phyloP scores from a whole-genome alignment of 1,284 basidiomycete genomes.

The Mycena citricolor region DNA sequence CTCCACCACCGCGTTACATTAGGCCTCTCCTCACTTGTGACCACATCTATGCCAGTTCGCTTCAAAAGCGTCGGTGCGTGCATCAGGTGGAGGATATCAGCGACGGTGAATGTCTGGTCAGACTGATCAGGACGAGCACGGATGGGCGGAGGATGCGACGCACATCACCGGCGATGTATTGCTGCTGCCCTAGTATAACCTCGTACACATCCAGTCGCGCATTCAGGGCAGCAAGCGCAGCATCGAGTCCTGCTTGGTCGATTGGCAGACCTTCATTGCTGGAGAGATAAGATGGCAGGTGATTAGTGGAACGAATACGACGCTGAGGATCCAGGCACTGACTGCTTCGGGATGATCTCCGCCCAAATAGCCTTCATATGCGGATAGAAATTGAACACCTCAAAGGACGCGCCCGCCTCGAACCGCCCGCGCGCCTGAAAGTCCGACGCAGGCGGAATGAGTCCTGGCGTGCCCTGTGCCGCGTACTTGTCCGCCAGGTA shows the following conservation, averaged over 20 bases:
- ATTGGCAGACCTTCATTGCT: too few relatives aligned
- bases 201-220: conserved; percentile 50
- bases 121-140: not conserved
- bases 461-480: conserved; percentile 6
- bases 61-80: not conserved
- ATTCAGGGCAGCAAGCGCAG: conserved; percentile 32
- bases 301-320: too few relatives aligned
- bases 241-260: conserved; percentile 32
- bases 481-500: conserved; percentile 27
- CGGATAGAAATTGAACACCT: conserved; percentile 37
- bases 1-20: conserved; percentile 5
- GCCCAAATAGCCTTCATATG: conserved; percentile 4
- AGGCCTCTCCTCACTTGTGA: conserved; percentile 5
- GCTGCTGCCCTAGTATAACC: conserved; percentile 46
- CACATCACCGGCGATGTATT: conserved; percentile 50
- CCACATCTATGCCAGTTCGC: conserved; percentile 8
- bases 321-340: too few relatives aligned
- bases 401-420: conserved; percentile 13
- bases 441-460: conserved; percentile 5
- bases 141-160: conserved; percentile 19
- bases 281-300: too few relatives aligned
- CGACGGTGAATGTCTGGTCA: not conserved
- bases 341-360: conserved; percentile 13
- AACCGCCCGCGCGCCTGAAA: conserved; percentile 2
- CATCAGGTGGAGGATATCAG: conserved; percentile 6